These are phyloP conservation scores for Hypoxylon sp. DNA, from an alignment of 2,329 filamentous ascomycete species.

Conservation along the genomic window DNA sequence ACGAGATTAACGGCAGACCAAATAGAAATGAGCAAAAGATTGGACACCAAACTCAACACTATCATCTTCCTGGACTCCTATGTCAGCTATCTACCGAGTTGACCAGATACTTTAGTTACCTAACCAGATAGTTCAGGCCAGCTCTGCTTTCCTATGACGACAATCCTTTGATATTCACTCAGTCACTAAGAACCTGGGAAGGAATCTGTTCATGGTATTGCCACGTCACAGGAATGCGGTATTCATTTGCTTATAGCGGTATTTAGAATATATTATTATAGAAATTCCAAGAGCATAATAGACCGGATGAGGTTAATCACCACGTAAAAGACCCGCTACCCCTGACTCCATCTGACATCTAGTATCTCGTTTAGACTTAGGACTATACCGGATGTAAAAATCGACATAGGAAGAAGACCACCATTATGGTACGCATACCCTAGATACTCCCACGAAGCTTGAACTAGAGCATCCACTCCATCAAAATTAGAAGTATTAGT, in stretches of 20 bases:
- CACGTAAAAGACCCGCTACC: neutral
- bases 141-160: neutral
- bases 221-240: neutral
- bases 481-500: neutral
- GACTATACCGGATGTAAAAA: neutral
- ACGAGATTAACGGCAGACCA: too few species aligned
- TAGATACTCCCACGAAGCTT: neutral
- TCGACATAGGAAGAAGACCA: neutral
- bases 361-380: neutral
- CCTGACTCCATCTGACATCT: neutral
- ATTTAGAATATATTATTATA: neutral
- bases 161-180: neutral
- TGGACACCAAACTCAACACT: neutral
- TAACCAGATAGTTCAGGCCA: neutral
- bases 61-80: neutral
- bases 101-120: too few species aligned
- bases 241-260: neutral
- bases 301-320: neutral
- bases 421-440: neutral
- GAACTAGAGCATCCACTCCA: neutral
- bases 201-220: neutral
- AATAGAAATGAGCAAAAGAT: too few species aligned
- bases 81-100: too few species aligned
- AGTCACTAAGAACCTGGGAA: neutral
- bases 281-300: neutral